These are phyloP conservation scores for Lipomyces japonicus DNA, from an alignment of 805 yeast genomes.

Conservation along the genomic window DNA sequence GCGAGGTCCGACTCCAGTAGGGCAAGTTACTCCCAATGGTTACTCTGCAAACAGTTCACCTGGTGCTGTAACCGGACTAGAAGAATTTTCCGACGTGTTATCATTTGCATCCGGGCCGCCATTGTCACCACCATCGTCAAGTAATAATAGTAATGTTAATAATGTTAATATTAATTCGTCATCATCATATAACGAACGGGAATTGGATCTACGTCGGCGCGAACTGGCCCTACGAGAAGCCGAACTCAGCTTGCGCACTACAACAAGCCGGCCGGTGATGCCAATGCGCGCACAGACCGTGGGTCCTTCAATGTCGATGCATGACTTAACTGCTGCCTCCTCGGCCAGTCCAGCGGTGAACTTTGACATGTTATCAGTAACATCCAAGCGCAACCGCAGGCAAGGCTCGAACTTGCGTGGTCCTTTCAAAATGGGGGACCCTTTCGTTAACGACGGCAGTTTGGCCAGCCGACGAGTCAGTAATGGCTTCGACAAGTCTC, in stretches of 20 bases:
- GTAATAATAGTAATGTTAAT: too few species aligned
- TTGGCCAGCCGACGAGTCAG: background rate
- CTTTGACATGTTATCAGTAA: constrained; percentile 23
- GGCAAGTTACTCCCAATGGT: background rate
- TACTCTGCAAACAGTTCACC: background rate
- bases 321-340: background rate
- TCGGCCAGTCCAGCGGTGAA: constrained; percentile 8
- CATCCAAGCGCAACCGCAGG: constrained; percentile 22
- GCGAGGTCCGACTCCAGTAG: background rate
- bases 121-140: background rate
- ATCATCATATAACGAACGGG: constrained; percentile 12
- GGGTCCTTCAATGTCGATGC: background rate
- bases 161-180: too few species aligned
- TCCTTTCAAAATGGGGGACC: constrained; percentile 1
- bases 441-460: too few species aligned
- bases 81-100: constrained; percentile 25
- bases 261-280: background rate
- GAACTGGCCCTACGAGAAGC: constrained; percentile 19
- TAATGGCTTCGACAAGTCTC: background rate
- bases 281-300: constrained; percentile 3
- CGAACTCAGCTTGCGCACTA: constrained; percentile 8
- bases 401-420: constrained; percentile 5
- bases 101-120: constrained; percentile 9
- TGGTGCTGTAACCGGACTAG: constrained; percentile 12
- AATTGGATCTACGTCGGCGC: constrained; percentile 15